These are phyloP conservation scores for Stropharia rugosoannulata DNA, from an alignment of 768 basidiomycete genomes.

Conservation along the genomic window DNA sequence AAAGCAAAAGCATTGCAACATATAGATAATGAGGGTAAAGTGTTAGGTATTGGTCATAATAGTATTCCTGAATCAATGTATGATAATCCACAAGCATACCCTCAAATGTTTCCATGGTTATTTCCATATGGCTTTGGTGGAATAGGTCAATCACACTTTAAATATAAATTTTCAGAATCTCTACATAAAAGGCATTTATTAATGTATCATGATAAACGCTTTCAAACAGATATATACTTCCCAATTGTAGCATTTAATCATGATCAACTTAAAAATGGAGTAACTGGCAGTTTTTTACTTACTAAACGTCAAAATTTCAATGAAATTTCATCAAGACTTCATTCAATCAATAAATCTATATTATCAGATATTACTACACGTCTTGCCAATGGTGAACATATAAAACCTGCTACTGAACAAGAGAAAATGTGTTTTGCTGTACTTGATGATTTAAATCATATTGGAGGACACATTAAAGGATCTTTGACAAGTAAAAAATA, in stretches of 20 bases:
- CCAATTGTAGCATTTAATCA: conserved; percentile 39
- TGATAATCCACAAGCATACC: conserved; percentile 35
- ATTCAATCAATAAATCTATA: conserved; percentile 21
- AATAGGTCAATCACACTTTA: conserved; percentile 13
- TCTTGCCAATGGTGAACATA: conserved; percentile 20
- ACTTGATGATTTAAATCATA: conserved; percentile 24
- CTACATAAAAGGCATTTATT: conserved; percentile 27
- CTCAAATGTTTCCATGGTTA: conserved; percentile 38
- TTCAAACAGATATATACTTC: conserved; percentile 35
- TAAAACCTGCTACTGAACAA: conserved; percentile 12
- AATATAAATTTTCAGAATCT: conserved; percentile 9
- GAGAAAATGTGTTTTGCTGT: conserved; percentile 24
- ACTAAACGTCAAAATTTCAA: conserved; percentile 23
- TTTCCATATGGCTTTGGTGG: conserved; percentile 39
- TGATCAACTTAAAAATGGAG: conserved; percentile 30
- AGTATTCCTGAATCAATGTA: conserved; percentile 27
- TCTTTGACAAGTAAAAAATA: conserved; percentile 25
- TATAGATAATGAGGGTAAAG: conserved; percentile 21
- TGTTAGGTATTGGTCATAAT: conserved; percentile 28
- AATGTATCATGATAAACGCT: conserved; percentile 39
- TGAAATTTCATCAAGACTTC: conserved; percentile 21
- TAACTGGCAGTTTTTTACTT: conserved; percentile 23
- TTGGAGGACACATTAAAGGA: conserved; percentile 22
- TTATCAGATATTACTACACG: conserved; percentile 14
- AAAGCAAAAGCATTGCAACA: conserved; percentile 24